Percentiles rank a stretch among this genome's conserved stretches.
These are phyloP conservation scores for Candida insectorum DNA, from an alignment of 805 yeast species.

Conservation along the genomic window DNA sequence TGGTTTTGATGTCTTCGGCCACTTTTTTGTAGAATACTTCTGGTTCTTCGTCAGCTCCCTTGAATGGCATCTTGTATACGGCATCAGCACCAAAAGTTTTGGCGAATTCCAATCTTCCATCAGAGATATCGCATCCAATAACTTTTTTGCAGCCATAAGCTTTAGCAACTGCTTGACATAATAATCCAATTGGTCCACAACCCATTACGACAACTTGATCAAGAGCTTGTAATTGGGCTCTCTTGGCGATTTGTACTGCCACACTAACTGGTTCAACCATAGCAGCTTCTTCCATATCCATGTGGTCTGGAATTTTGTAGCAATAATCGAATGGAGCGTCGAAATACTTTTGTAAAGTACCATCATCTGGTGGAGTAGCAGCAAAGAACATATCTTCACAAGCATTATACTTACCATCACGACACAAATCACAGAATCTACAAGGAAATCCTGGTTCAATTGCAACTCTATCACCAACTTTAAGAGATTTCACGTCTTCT, in stretches of 20 bases:
- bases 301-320: conserved; percentile 20
- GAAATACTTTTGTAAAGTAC: conserved; percentile 17
- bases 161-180: conserved; percentile 18
- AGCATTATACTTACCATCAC: conserved; percentile 18
- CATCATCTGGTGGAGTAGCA: conserved; percentile 20
- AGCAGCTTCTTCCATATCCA: conserved; percentile 23
- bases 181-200: conserved; percentile 26
- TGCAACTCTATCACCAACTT: conserved; percentile 47
- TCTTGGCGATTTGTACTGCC: conserved; percentile 20
- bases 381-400: conserved; percentile 18
- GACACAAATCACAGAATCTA: conserved; percentile 22
- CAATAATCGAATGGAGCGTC: conserved; percentile 14
- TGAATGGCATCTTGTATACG: conserved; percentile 15
- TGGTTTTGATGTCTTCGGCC: conserved; percentile 15
- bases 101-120: conserved; percentile 21
- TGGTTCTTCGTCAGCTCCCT: conserved; percentile 8
- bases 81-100: conserved; percentile 13
- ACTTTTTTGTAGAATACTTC: conserved; percentile 12
- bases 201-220: conserved; percentile 21
- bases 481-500: conserved; percentile 39
- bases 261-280: conserved; percentile 23
- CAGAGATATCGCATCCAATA: conserved; percentile 21
- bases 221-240: conserved; percentile 15
- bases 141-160: conserved; percentile 20
- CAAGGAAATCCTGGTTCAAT: conserved; percentile 58